These are phyloP conservation scores for Tricholoma flavovirens DNA, from an alignment of 768 basidiomycete species.

Conservation along the genomic window DNA sequence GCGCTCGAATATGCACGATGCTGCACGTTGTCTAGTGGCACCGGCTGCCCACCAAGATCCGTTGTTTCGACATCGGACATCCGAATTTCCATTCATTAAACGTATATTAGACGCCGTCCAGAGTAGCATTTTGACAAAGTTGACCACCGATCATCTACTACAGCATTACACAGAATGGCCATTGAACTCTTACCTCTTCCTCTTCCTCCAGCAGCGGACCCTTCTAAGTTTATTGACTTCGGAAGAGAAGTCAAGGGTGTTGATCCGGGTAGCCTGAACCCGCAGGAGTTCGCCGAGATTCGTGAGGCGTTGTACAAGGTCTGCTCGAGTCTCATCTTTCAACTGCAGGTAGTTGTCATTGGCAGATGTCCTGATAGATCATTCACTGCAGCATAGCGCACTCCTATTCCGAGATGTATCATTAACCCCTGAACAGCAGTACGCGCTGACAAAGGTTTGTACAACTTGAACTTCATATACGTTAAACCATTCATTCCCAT, in stretches of 20 bases:
- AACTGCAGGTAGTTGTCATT: neutral
- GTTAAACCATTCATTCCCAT: neutral
- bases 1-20: neutral
- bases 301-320: slow-evolving; percentile 76
- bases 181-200: slow-evolving; percentile 64
- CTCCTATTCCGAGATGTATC: slow-evolving; percentile 69
- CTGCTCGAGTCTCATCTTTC: slow-evolving; percentile 12
- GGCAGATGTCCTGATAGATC: neutral
- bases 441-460: slow-evolving; percentile 74
- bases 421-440: slow-evolving; percentile 78
- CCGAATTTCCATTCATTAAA: neutral
- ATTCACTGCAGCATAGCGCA: slow-evolving; percentile 49
- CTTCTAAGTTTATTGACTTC: slow-evolving; percentile 61
- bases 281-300: slow-evolving; percentile 62
- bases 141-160: neutral
- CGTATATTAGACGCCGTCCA: neutral
- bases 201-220: slow-evolving; percentile 66
- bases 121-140: neutral
- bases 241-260: slow-evolving; percentile 75
- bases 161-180: slow-evolving; percentile 39
- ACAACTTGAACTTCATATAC: neutral
- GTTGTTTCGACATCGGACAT: neutral
- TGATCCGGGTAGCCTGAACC: slow-evolving; percentile 55
- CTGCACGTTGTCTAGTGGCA: neutral
- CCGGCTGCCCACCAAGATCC: neutral